Conservation (phyloP, 2,329 filamentous ascomycete genomes). For the Cladosporium velox region DNA sequence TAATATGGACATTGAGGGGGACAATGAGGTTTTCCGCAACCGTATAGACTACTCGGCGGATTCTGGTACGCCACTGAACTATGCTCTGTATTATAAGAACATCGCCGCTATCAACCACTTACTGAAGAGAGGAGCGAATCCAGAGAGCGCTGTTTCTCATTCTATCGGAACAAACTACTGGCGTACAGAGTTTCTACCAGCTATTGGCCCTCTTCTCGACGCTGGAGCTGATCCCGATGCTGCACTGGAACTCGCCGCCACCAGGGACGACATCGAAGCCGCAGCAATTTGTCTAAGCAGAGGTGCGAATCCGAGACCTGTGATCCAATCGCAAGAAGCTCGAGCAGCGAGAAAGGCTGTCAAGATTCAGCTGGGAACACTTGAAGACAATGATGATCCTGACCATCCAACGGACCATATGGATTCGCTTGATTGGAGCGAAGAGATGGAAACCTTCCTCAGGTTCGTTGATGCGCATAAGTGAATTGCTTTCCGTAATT, state of each 20-base stretch:
- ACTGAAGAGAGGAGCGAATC: constrained; percentile 20
- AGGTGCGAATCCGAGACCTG: constrained; percentile 8
- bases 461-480: not conserved
- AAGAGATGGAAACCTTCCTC: not conserved
- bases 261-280: not conserved
- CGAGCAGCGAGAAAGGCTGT: not conserved
- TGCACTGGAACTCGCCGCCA: not conserved
- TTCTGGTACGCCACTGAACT: constrained; percentile 18
- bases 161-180: not conserved
- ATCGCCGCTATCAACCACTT: constrained; percentile 18
- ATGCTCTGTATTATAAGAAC: constrained; percentile 20
- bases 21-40: constrained; percentile 19
- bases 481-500: not conserved
- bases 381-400: not conserved
- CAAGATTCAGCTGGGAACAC: not conserved
- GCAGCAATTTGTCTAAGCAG: constrained; percentile 11
- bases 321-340: not conserved
- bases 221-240: constrained; percentile 13
- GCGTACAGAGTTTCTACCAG: not conserved
- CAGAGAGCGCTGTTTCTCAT: not conserved
- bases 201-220: constrained; percentile 11
- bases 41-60: constrained; percentile 5
- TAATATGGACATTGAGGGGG: constrained; percentile 22
- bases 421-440: not conserved
- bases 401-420: not conserved